phyloP scores from a whole-genome alignment of 345 rosid species.

The Noccaea bulbosa region DNA sequence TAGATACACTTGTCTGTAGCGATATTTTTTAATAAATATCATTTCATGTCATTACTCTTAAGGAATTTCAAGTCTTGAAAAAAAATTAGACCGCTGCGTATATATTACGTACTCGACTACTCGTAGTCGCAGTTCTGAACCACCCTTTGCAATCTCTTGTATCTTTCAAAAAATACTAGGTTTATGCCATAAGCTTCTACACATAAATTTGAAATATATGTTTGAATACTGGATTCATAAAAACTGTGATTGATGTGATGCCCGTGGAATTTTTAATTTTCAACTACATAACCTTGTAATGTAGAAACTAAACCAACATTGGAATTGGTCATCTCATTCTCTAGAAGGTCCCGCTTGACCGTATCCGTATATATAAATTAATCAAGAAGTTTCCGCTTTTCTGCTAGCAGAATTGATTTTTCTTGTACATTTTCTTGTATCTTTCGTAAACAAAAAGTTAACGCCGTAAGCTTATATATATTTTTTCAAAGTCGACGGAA shows the following conservation, averaged over 20 bases:
- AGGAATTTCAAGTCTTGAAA: background rate
- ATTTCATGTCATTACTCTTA: background rate
- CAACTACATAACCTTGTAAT: background rate
- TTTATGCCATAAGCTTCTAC: too few species aligned
- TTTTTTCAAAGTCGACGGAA: slow-evolving; percentile 21
- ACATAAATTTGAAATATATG: background rate
- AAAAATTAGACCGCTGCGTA: too few species aligned
- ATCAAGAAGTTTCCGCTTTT: slow-evolving; percentile 12
- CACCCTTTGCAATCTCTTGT: background rate
- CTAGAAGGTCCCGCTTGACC: slow-evolving; percentile 13
- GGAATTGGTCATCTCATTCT: background rate
- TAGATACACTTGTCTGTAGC: too few species aligned
- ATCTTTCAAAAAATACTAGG: too few species aligned
- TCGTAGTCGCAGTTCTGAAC: too few species aligned
- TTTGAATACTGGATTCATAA: too few species aligned
- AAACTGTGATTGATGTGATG: background rate
- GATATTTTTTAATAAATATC: too few species aligned
- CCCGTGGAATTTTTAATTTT: background rate
- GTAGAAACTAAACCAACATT: too few species aligned
- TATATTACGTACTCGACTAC: too few species aligned
- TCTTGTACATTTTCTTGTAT: slow-evolving; percentile 16
- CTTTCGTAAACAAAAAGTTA: slow-evolving; percentile 15
- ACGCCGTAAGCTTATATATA: background rate
- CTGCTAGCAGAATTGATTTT: background rate
- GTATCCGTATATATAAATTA: background rate